Evolutionary conservation across 1,139 yeast genomes (phyloP), one percentile per base, ranked within the genome.

Genomic region (Debaryomycetaceae sp.): DNA sequence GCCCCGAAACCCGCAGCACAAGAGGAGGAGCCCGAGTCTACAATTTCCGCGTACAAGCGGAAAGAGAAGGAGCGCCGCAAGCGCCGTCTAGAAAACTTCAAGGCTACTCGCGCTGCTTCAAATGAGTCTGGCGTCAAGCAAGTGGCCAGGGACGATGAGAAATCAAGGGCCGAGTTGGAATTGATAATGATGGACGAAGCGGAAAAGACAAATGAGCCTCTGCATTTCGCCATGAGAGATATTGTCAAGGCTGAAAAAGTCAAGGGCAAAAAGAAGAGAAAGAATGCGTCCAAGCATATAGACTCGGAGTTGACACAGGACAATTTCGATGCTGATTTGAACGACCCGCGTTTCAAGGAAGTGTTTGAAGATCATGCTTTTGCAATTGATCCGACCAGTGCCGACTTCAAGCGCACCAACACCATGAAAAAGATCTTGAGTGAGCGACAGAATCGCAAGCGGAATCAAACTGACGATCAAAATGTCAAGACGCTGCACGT

Each of bases 1-100:
- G 52, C 39, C 5, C 49, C 32, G 11, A 33, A 33, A 41, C 16
- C 49, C 46, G 46, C 30, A 49, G 14, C 14, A 7, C 15, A 13
- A 8, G 61, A 48, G 13, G 62, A 57, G 5, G 62, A 63, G 23
- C 90, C 80, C 32, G 87, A 85, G 47, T 65, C 78, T 11, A 77
- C 96, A 0, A 73, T 92, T 29, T 92, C 81, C 25, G 82, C 78
- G 42, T 73, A 86, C 47, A 79, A 72, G 53, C 71, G 93, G 40
- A 90, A 86, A 54, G 95, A 87, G 49, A 85, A 83, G 58, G 98
- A 92, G 52, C 80, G 97, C 53, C 77, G 87, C 46, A 74, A 77
- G 60, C 72, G 72, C 37, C 76, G 95, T 63, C 69, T 78, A 63
- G 85, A 77, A 27, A 77, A 77, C 45, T 57, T 75, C 44, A 80